A percentile compares a stretch with the other conserved stretches of the same genome.
Conservation (phyloP, 768 basidiomycete genomes). For the Naematelia aurantialba region DNA sequence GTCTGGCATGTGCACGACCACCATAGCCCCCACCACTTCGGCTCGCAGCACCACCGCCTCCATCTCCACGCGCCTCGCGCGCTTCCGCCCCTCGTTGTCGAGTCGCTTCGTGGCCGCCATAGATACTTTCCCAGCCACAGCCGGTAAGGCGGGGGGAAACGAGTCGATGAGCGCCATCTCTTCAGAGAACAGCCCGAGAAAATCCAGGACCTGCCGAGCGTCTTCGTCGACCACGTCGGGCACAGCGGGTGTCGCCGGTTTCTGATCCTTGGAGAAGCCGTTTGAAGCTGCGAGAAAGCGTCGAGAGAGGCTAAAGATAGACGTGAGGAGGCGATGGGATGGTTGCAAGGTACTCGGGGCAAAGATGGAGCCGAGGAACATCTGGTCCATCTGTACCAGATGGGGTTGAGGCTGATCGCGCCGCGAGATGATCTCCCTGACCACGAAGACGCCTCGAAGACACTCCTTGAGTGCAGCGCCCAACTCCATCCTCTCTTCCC, state of each 20-base stretch:
- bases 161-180: neutral
- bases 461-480: neutral
- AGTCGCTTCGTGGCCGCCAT: neutral
- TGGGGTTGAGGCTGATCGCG: neutral
- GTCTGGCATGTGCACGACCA: slow-evolving; percentile 17
- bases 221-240: neutral
- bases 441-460: neutral
- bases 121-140: neutral
- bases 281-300: no score
- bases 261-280: no score
- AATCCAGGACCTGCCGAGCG: neutral
- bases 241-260: no score
- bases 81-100: neutral
- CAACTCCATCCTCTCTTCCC: neutral
- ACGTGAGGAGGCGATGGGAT: neutral
- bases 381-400: neutral
- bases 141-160: neutral
- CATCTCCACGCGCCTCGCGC: slow-evolving; percentile 13
- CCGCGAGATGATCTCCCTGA: neutral
- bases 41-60: slow-evolving; percentile 25
- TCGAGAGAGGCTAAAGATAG: neutral
- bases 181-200: neutral
- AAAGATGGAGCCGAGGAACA: neutral
- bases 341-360: neutral
- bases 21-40: slow-evolving; percentile 32